These are phyloP conservation scores for Circinella minor DNA, from an alignment of 371 early-diverging fungal species.

Conservation along the genomic window DNA sequence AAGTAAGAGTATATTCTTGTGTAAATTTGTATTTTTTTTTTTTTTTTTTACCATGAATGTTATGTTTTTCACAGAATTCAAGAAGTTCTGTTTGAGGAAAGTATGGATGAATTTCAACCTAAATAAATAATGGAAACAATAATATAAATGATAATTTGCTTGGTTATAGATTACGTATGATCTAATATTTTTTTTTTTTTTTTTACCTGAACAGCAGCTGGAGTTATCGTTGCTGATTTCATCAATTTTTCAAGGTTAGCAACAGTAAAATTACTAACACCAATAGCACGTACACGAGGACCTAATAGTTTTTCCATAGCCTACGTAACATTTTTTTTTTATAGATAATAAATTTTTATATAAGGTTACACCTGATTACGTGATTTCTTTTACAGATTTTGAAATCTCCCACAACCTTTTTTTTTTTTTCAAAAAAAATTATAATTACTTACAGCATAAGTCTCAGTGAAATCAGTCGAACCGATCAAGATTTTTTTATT, in stretches of 20 bases:
- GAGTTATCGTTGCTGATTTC: slow-evolving; percentile 54
- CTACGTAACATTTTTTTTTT: slow-evolving; percentile 11
- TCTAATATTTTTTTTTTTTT: too few relatives aligned
- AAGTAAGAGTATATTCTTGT: neutral
- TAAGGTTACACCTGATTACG: slow-evolving; percentile 2
- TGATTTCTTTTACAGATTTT: slow-evolving; percentile 11
- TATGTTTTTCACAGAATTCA: slow-evolving; percentile 55
- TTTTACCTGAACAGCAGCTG: slow-evolving; percentile 74
- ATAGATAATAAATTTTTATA: neutral
- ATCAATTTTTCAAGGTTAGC: slow-evolving; percentile 54
- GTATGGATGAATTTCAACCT: slow-evolving; percentile 91
- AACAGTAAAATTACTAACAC: slow-evolving; percentile 67
- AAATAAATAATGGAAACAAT: neutral
- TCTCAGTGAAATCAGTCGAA: slow-evolving; percentile 37
- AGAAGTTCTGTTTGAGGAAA: slow-evolving; percentile 75
- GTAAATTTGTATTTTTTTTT: neutral
- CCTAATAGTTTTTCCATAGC: slow-evolving; percentile 67
- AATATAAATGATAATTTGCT: too few relatives aligned
- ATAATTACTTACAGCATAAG: slow-evolving; percentile 46
- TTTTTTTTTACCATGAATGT: slow-evolving; percentile 29
- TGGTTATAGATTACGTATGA: too few relatives aligned
- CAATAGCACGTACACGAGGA: slow-evolving; percentile 61
- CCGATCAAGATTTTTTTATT: slow-evolving; percentile 32
- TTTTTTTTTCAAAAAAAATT: too few relatives aligned
- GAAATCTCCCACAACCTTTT: neutral